Conservation (phyloP, 2,329 filamentous ascomycete genomes). For the Periconia sp. region DNA sequence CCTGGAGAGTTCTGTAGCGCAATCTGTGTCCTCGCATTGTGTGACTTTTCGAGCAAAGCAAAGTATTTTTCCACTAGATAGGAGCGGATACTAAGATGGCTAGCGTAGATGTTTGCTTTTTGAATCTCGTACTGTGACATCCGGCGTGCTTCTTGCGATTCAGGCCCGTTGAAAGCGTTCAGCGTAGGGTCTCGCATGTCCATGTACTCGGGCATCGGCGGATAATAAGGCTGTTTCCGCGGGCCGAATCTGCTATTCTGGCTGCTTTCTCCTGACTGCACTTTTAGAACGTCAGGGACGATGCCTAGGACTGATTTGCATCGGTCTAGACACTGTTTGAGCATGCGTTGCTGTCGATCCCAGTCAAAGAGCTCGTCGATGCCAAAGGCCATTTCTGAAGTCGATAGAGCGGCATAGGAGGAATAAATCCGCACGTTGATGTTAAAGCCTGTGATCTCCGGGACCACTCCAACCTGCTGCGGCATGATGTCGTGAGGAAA, state of each 20-base stretch:
- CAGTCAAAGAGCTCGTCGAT: slow-evolving; percentile 77
- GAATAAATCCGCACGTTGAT: slow-evolving; percentile 78
- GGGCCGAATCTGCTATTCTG: slow-evolving; percentile 35
- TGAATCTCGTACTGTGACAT: slow-evolving; percentile 83
- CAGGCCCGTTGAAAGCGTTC: slow-evolving; percentile 27
- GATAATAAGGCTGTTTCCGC: slow-evolving; percentile 41
- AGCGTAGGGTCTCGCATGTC: slow-evolving; percentile 33
- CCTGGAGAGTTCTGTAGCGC: slow-evolving; percentile 41
- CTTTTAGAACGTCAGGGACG: slow-evolving; percentile 72
- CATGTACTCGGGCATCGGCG: slow-evolving; percentile 44
- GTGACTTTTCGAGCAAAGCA: slow-evolving; percentile 71
- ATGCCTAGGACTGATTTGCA: slow-evolving; percentile 73
- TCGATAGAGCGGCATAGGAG: slow-evolving; percentile 78
- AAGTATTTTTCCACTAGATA: slow-evolving; percentile 89
- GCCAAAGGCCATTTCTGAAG: slow-evolving; percentile 83
- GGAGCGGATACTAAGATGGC: slow-evolving; percentile 79
- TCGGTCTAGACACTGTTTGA: slow-evolving; percentile 72
- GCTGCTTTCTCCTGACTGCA: slow-evolving; percentile 53
- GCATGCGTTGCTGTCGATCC: slow-evolving; percentile 75
- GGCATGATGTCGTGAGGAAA: slow-evolving; percentile 71
- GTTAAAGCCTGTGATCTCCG: slow-evolving; percentile 80
- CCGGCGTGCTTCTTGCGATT: slow-evolving; percentile 47
- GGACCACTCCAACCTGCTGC: slow-evolving; percentile 71
- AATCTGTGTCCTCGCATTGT: slow-evolving; percentile 51
- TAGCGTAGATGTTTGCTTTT: slow-evolving; percentile 87